Evolutionary conservation across 1,284 basidiomycete genomes (phyloP).

Genomic region (Melanopsichium pennsylvanicum): DNA sequence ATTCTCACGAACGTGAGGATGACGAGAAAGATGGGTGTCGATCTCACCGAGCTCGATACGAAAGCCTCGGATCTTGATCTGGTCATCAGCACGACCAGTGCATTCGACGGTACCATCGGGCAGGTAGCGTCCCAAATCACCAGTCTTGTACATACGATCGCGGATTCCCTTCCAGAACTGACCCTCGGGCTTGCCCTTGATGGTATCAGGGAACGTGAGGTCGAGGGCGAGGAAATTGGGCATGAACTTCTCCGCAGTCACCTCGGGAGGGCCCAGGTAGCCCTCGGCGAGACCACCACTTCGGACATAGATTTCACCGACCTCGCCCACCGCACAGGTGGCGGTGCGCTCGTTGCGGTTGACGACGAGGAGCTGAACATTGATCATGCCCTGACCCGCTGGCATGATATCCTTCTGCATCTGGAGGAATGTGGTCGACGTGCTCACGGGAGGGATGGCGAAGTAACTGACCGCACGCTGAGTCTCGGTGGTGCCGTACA

Average conservation of each 20-base stretch:
- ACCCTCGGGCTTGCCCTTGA: constrained; percentile 56
- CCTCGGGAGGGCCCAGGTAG: constrained; percentile 81
- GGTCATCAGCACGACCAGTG: constrained; percentile 95
- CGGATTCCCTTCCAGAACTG: constrained; percentile 89
- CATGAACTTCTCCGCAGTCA: constrained; percentile 74
- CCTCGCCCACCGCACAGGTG: constrained; percentile 92
- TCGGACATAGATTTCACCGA: constrained; percentile 98
- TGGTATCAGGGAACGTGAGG: constrained; percentile 53
- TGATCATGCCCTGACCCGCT: constrained; percentile 95
- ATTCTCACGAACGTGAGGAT: constrained; percentile 92
- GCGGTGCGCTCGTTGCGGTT: constrained; percentile 89
- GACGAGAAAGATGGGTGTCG: constrained; percentile 92
- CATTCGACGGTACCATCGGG: constrained; percentile 95
- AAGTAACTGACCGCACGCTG: constrained; percentile 99
- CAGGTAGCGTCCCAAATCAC: constrained; percentile 92
- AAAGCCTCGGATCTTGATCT: constrained; percentile 99
- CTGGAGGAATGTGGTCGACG: constrained; percentile 87
- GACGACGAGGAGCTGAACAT: constrained; percentile 96
- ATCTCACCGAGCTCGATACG: constrained; percentile 98
- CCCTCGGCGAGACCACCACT: constrained; percentile 95
- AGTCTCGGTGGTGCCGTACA: constrained; percentile 99
- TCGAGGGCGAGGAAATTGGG: constrained; percentile 62
- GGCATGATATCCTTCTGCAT: constrained; percentile 99
- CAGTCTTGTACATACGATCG: constrained; percentile 97
- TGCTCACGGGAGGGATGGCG: constrained; percentile 83